These are phyloP conservation scores for Penicillium dipodomyicola DNA, from an alignment of 495 filamentous ascomycete genomes.

Conservation along the genomic window DNA sequence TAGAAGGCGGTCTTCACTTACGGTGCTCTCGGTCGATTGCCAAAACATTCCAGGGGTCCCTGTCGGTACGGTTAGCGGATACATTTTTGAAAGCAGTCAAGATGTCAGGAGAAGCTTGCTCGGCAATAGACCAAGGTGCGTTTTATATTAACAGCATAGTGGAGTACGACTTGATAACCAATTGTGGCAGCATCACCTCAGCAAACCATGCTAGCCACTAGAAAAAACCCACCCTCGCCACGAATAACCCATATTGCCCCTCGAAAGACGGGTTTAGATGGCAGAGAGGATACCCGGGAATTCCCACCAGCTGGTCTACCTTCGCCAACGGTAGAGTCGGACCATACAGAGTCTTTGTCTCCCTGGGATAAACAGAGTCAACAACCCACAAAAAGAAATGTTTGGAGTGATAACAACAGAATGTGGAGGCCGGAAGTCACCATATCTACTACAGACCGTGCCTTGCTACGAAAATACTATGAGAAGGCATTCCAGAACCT, in stretches of 20 bases:
- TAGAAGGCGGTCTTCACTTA: not conserved
- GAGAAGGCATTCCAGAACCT: not conserved
- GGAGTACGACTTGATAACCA: not conserved
- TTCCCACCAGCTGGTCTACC: not conserved
- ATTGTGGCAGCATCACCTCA: not conserved
- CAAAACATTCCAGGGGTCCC: not conserved
- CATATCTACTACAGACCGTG: not conserved
- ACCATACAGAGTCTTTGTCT: not conserved
- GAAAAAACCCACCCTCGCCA: not conserved
- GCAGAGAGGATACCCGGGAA: not conserved
- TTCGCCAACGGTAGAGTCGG: not conserved
- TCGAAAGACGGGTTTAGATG: not conserved
- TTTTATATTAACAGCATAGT: not conserved
- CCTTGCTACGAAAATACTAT: not conserved
- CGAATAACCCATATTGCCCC: not conserved
- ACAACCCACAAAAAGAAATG: not conserved
- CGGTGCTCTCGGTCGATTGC: not conserved
- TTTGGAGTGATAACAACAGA: not conserved
- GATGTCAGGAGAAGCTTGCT: not conserved
- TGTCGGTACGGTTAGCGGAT: not conserved
- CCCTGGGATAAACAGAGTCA: not conserved
- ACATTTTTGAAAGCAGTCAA: not conserved
- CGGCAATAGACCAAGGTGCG: not conserved
- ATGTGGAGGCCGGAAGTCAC: not conserved
- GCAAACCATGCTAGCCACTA: not conserved